Base-by-base conservation (phyloP, 495 filamentous ascomycete species). In the Penicillium cinerascens region DNA sequence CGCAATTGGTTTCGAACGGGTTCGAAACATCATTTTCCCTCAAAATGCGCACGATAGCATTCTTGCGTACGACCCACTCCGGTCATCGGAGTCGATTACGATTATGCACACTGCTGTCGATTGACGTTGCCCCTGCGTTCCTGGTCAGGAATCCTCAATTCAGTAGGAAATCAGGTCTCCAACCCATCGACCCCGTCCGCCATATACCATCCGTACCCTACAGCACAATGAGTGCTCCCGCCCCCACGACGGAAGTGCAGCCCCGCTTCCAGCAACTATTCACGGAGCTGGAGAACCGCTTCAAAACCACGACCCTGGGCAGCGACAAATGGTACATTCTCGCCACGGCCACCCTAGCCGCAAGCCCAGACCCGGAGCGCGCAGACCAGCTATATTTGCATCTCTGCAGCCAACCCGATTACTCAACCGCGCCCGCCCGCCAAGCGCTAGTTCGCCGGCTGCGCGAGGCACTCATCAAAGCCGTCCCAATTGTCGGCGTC, bases 311-410 rank as follows among this genome's bases (percentile, higher is more conserved):
- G 22, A 68, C 59, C 16, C 60, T 82, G 13, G 77, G 78, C 23
- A 55, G 55, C 23, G 78, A 82, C 36, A 77, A 77, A 68, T 85
- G 82, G 81, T 79, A 82, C 48, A 71, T 85, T 22, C 67, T 82
- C 4, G 76, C 75, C 6, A 63, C 69, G 4, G 48, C 77, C n/a
- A 72, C 74, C 0, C 56, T 80, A 35, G 69, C 67, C 23, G 75
- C 72, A 17, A 65, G 73, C 23, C 65, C 71, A 2, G 73, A 79
- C 42, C 75, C 76, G 7, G 72, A 79, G 22, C 68, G 73, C 39
- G 67, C 67, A 36, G 73, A 69, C 39, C 69, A 72, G 21, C 71
- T 82, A 25, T 82, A 81, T 60, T 68, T 73, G 26, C 69, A 80
- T 54, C 68, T 82, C 18, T 74, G 68, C 61, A 56, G 57, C 40